These are phyloP conservation scores for Micromonas pusilla DNA, from an alignment of 139 green algal species.

Conservation along the genomic window DNA sequence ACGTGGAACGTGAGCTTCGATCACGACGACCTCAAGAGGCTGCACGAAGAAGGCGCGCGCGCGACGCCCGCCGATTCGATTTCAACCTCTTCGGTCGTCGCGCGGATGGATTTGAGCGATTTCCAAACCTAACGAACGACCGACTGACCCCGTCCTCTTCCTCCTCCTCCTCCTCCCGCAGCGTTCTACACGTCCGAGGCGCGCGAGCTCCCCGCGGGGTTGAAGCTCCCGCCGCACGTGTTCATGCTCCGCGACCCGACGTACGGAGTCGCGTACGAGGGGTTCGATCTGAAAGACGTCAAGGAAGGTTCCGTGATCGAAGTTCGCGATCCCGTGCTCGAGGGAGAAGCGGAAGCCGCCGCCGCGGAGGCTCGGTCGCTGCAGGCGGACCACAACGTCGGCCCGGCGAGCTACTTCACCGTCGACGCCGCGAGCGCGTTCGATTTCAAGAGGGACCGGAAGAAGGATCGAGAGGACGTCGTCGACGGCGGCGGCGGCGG, in stretches of 20 bases:
- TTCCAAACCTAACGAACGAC: too few species aligned
- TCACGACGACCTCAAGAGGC: too few species aligned
- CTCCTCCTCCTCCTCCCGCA: too few species aligned
- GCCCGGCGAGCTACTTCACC: neutral
- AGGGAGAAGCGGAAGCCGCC: neutral
- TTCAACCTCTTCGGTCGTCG: too few species aligned
- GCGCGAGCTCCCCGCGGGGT: neutral
- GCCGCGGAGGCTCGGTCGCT: neutral
- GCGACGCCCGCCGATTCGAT: too few species aligned
- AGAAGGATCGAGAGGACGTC: too few species aligned
- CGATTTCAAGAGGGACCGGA: too few species aligned
- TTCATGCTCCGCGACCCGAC: conserved; percentile 24
- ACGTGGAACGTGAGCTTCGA: too few species aligned
- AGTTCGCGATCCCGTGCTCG: neutral
- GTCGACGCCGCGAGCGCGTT: neutral
- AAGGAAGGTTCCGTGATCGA: conserved; percentile 11
- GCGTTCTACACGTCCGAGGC: conserved; percentile 1
- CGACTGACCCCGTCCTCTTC: too few species aligned
- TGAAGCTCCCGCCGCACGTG: neutral
- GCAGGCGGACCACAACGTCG: neutral
- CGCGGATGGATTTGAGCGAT: too few species aligned
- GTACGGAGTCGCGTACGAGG: conserved; percentile 26
- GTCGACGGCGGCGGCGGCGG: too few species aligned
- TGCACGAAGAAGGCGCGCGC: too few species aligned
- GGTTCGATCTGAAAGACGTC: conserved; percentile 20